Percentiles rank a stretch among this genome's conserved stretches.
Conservation (phyloP, 352 stramenopile species). For the Phytophthora meadii region DNA sequence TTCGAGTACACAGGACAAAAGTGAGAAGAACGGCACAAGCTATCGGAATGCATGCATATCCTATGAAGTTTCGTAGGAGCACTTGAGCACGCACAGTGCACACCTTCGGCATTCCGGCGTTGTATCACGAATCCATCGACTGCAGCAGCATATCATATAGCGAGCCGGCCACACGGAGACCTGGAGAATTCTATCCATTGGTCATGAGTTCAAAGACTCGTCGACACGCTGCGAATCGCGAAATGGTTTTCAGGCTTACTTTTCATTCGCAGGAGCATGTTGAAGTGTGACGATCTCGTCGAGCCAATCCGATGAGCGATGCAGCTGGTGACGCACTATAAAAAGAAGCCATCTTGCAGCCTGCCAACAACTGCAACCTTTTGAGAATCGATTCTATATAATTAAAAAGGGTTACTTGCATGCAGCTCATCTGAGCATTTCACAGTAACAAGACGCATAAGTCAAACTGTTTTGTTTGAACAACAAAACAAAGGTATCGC, state of each 20-base stretch:
- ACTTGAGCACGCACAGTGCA: too few relatives aligned
- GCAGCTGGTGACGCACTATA: conserved; percentile 9
- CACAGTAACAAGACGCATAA: neutral
- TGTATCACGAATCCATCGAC: neutral
- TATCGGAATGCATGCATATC: too few relatives aligned
- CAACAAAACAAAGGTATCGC: neutral
- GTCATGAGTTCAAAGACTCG: too few relatives aligned
- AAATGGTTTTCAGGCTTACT: too few relatives aligned
- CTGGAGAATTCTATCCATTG: too few relatives aligned
- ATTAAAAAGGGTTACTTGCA: neutral
- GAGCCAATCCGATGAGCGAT: conserved; percentile 24
- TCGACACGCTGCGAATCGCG: too few relatives aligned
- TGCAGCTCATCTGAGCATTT: neutral
- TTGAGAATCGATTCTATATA: neutral
- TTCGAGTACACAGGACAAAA: too few relatives aligned
- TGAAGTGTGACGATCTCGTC: conserved; percentile 21
- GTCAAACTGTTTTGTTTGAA: neutral
- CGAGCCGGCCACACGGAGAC: too few relatives aligned
- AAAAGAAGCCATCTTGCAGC: conserved; percentile 7
- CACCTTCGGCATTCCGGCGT: neutral
- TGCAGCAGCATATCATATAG: too few relatives aligned
- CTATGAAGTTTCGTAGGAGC: too few relatives aligned
- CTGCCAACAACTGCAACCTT: neutral
- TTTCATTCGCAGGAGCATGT: neutral
- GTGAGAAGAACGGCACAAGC: too few relatives aligned